A percentile compares a stretch with the other conserved stretches of the same genome.
phyloP scores from a whole-genome alignment of 495 filamentous ascomycete genomes.

The Penicillium malachiteum region DNA sequence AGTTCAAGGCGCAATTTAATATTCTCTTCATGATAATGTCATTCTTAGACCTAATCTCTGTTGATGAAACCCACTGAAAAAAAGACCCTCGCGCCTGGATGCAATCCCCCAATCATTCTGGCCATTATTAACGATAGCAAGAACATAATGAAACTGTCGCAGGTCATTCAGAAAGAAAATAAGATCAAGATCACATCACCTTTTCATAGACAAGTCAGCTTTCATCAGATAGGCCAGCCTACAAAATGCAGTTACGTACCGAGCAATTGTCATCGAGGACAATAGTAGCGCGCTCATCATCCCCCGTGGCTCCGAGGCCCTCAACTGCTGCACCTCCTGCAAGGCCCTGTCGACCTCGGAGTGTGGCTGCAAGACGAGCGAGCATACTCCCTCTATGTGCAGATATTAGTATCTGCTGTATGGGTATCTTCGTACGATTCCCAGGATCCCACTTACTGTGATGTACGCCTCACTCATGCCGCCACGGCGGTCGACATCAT shows the following conservation, averaged over 20 bases:
- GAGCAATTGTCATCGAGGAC: conserved; percentile 46
- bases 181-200: conserved; percentile 22
- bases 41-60: background rate
- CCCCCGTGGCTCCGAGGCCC: background rate
- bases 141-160: background rate
- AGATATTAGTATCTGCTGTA: background rate
- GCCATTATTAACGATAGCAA: background rate
- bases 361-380: conserved; percentile 50
- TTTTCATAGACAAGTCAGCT: background rate
- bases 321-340: conserved; percentile 9
- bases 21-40: background rate
- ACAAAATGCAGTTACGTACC: conserved; percentile 22
- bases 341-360: conserved; percentile 38
- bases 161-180: background rate
- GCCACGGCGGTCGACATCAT: conserved; percentile 61
- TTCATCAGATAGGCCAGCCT: background rate
- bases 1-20: background rate
- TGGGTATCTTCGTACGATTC: conserved; percentile 14
- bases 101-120: background rate
- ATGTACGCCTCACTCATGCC: conserved; percentile 62
- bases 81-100: background rate
- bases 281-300: conserved; percentile 27
- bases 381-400: conserved; percentile 59
- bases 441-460: conserved; percentile 50
- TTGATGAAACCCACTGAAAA: background rate